Conservation (phyloP, 2,329 filamentous ascomycete genomes). For the Leptographium lundbergii region DNA sequence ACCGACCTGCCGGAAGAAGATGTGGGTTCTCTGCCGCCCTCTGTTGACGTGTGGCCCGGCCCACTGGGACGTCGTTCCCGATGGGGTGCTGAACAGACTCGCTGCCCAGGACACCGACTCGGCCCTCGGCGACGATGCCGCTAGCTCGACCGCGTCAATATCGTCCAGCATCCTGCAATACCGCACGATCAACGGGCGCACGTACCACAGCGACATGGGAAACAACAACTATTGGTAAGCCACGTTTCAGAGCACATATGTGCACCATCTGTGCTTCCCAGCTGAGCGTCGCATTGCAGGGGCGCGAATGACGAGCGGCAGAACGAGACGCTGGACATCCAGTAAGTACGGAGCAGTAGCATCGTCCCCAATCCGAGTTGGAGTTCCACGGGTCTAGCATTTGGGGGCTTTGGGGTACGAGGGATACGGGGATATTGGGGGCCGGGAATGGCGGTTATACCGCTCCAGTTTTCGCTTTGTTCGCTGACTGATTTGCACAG, state of each 20-base stretch:
- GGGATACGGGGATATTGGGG: too few relatives aligned
- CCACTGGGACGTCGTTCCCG: not conserved
- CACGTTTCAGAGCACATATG: not conserved
- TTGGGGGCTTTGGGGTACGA: too few relatives aligned
- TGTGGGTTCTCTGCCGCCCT: not conserved
- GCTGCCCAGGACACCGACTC: slow-evolving; percentile 7
- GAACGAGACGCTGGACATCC: slow-evolving; percentile 20
- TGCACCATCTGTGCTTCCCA: too few relatives aligned
- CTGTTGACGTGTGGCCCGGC: too few relatives aligned
- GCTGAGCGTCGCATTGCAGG: slow-evolving; percentile 1
- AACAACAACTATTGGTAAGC: slow-evolving; percentile 17
- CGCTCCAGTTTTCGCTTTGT: too few relatives aligned
- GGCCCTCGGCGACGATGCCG: slow-evolving; percentile 1
- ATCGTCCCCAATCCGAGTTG: too few relatives aligned
- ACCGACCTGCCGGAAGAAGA: not conserved
- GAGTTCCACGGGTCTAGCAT: too few relatives aligned
- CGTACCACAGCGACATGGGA: slow-evolving; percentile 16
- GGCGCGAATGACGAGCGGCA: slow-evolving; percentile 19
- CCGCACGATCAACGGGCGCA: slow-evolving; percentile 17
- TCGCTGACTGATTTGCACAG: slow-evolving; percentile 2
- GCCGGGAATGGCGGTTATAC: too few relatives aligned
- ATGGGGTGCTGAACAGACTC: not conserved
- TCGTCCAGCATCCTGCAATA: slow-evolving; percentile 17
- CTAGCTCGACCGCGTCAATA: slow-evolving; percentile 17
- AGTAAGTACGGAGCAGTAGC: slow-evolving; percentile 11